Evolutionary conservation across 139 green algal genomes (phyloP), one percentile per base, ranked within the genome.

Genomic region (Raphidocelis subcapitata): DNA sequence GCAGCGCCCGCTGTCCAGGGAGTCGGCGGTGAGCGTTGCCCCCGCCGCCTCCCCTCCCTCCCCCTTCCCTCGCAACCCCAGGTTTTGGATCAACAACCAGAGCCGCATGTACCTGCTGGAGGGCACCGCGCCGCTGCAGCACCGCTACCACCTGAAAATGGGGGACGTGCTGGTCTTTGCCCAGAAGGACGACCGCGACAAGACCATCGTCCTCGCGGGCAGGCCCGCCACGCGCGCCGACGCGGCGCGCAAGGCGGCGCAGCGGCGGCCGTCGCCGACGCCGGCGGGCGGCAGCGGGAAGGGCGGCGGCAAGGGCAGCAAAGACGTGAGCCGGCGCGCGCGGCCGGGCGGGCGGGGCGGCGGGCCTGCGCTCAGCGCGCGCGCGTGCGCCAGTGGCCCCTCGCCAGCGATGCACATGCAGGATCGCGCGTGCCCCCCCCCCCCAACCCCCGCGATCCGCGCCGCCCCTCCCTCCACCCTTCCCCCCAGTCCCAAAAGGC

Each of bases 61-160:
- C 8, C 41, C 41, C 8, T 12, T 12, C 8, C 41, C 41, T 12
- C 41, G 8, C 8, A 8, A 49, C 12, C 28, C 15, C 76, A 84
- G 86, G 65, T 91, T 88, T 56, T 89, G 86, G 86, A 81, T 89
- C 35, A 91, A 91, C 74, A 90, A 90, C 74, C 82, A 87, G 69
- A 86, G 77, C 73, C 72, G 86, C 51, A 92, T 92, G 86, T 92
- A 92, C 62, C 74, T 92, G 31, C 68, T 92, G 69, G 86, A 92
- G 70, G 86, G 86, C 16, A 84, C 80, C 32, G 76, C 77, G 16
- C 82, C 88, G 74, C 77, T 90, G 72, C 85, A 90, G 57, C 66
- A 82, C 47, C 80, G 84, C 59, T 92, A 86, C 69, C 64, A 84
- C 23, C 79, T 92, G 61, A 76, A 76, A 31, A 84, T 89, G 52